Evolutionary conservation across 1,284 basidiomycete species (phyloP), one percentile per base, ranked within the genome.

Genomic region (Ceratobasidium sp.): DNA sequence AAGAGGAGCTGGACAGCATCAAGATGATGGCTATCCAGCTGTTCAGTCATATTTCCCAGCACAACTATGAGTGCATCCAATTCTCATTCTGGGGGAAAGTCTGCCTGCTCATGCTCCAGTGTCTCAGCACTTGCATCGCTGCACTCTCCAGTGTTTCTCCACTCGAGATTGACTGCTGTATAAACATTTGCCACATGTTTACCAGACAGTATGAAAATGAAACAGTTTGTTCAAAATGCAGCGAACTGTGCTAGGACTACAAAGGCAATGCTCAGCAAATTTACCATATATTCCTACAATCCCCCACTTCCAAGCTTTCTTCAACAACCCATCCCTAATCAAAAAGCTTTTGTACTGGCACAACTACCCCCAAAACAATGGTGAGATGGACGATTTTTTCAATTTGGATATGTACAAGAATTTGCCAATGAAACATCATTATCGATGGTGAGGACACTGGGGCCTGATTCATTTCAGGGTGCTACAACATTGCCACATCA

Each of bases 401-500:
- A 46, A 74, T 42, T 66, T 64, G 8, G 25, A 40, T 0, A 42
- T 53, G 18, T 74, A 75, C 53, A 46, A 66, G 25, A 38, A 49
- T 75, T 21, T 51, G 54, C 16, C 21, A 42, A 1, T 28, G 33
- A 38, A 56, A 63, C 23, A 64, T 72, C 23, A 21, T 48, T 4
- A 58, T 75, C 16, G 44, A 73, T 36, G 51, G 62, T 7, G 42
- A 58, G 23, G 64, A 61, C 18, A 53, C 46, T 9, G 59, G 59
- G 7, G 42, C 79, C 46, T 56, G 28, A 0, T 80, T 76, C 74
- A 82, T 83, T 67, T 74, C 72, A 0, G 76, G 79, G 36, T 46
- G 42, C 1, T 75, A 75, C 5, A 79, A 81, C 60, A 76, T 81
- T 14, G 80, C 79, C 3, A 74, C 81, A 0, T 78, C 79, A 0